Evolutionary conservation across 2,329 filamentous ascomycete species (phyloP).

Genomic region (Alternaria sp.): DNA sequence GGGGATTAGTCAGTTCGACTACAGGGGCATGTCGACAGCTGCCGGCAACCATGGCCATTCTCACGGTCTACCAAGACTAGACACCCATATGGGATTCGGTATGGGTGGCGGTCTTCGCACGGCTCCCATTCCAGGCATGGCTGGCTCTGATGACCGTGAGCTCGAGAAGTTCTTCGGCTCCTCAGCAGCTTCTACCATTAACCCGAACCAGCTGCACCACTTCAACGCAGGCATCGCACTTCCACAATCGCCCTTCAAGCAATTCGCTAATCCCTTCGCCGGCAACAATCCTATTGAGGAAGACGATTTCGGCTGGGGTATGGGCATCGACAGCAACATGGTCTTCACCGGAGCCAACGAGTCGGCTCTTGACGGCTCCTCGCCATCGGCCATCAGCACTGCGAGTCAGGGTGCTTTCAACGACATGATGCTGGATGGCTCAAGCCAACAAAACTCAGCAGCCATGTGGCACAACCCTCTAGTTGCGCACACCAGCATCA

Average conservation of each 20-base stretch:
- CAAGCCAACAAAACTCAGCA: constrained; percentile 47
- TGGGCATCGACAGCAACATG: constrained; percentile 76
- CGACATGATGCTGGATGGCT: constrained; percentile 87
- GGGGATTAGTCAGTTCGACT: constrained; percentile 69
- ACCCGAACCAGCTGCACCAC: constrained; percentile 78
- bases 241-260: constrained; percentile 56
- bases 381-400: constrained; percentile 93
- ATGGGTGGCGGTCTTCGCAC: constrained; percentile 74
- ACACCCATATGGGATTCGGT: constrained; percentile 78
- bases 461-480: constrained; percentile 54
- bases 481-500: constrained; percentile 71
- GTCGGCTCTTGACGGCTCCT: constrained; percentile 87
- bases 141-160: constrained; percentile 66
- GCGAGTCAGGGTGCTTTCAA: constrained; percentile 90
- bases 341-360: constrained; percentile 66
- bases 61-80: constrained; percentile 79
- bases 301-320: constrained; percentile 88
- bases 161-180: constrained; percentile 74
- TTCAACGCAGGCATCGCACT: constrained; percentile 78
- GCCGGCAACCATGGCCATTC: constrained; percentile 69
- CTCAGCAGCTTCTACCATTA: constrained; percentile 61
- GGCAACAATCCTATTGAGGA: constrained; percentile 66
- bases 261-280: constrained; percentile 59
- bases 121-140: constrained; percentile 63
- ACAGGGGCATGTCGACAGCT: constrained; percentile 73